These are phyloP conservation scores for Tephrocybe rancida DNA, from an alignment of 768 basidiomycete species.

Conservation along the genomic window DNA sequence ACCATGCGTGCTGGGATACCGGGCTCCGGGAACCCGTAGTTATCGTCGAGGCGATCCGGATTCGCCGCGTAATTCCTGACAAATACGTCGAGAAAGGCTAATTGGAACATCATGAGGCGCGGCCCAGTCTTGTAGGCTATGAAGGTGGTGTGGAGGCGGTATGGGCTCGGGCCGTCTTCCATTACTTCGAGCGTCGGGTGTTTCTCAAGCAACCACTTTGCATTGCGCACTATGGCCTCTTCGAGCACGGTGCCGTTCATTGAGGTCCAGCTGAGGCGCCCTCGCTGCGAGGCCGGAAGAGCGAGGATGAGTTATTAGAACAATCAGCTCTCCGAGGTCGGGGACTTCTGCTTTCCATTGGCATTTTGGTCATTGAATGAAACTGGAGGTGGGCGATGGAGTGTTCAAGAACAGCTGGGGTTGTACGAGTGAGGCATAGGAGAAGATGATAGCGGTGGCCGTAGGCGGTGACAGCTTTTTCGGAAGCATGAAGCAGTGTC, in stretches of 20 bases:
- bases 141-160: conserved; percentile 42
- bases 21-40: conserved; percentile 45
- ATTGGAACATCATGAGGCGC: conserved; percentile 47
- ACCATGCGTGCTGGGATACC: conserved; percentile 42
- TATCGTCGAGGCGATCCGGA: conserved; percentile 34
- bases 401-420: conserved; percentile 31
- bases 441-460: conserved; percentile 48
- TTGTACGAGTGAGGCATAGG: conserved; percentile 33
- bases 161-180: conserved; percentile 35
- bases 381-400: conserved; percentile 32
- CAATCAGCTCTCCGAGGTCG: conserved; percentile 46
- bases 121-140: conserved; percentile 37
- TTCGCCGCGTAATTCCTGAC: conserved; percentile 33
- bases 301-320: conserved; percentile 41
- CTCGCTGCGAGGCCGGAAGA: conserved; percentile 26
- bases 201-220: conserved; percentile 44
- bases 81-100: conserved; percentile 44
- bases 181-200: conserved; percentile 39
- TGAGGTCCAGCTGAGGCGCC: conserved; percentile 33
- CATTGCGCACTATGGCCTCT: conserved; percentile 43
- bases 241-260: conserved; percentile 41
- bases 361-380: conserved; percentile 28
- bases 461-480: conserved; percentile 46
- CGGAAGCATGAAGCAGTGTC: conserved; percentile 40
- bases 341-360: conserved; percentile 36